phyloP scores from a whole-genome alignment of 2,329 filamentous ascomycete species.

The Aspergillus sp. region DNA sequence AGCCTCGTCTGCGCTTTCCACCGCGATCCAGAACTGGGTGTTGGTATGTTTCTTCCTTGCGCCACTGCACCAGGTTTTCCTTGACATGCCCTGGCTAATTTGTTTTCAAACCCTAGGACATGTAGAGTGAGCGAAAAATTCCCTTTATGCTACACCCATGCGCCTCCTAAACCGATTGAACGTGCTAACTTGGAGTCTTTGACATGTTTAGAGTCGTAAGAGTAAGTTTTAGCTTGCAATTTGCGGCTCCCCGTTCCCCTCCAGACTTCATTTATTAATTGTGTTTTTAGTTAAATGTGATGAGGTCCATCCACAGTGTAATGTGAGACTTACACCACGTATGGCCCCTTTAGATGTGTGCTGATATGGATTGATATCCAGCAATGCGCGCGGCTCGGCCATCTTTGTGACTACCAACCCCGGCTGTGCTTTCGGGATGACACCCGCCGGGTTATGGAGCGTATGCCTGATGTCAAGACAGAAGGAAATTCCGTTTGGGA shows the following conservation, averaged over 20 bases:
- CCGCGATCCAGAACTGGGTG: slow-evolving; percentile 56
- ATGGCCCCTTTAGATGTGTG: neutral
- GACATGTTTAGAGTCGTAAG: slow-evolving; percentile 39
- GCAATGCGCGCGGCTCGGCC: slow-evolving; percentile 57
- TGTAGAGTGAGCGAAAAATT: slow-evolving; percentile 38
- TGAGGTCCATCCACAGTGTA: slow-evolving; percentile 55
- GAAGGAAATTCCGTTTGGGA: slow-evolving; percentile 58
- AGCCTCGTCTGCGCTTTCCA: slow-evolving; percentile 48
- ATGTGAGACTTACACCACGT: slow-evolving; percentile 36
- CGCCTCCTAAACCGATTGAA: neutral
- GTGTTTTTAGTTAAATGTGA: slow-evolving; percentile 54
- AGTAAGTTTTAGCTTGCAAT: slow-evolving; percentile 27
- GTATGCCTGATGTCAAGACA: slow-evolving; percentile 53
- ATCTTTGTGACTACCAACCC: slow-evolving; percentile 59
- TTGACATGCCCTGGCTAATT: slow-evolving; percentile 9
- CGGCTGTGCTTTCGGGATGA: slow-evolving; percentile 57
- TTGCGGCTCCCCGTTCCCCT: neutral
- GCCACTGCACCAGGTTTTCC: neutral
- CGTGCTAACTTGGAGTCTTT: slow-evolving; percentile 14
- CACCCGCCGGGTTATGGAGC: slow-evolving; percentile 51
- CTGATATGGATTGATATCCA: slow-evolving; percentile 23
- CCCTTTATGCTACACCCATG: neutral
- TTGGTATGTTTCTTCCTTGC: slow-evolving; percentile 40
- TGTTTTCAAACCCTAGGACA: slow-evolving; percentile 32
- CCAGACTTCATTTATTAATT: neutral